A percentile compares a stretch with the other conserved stretches of the same genome.
Evolutionary conservation across 1,284 basidiomycete species (phyloP).

Genomic region (Boletus holoroseus): DNA sequence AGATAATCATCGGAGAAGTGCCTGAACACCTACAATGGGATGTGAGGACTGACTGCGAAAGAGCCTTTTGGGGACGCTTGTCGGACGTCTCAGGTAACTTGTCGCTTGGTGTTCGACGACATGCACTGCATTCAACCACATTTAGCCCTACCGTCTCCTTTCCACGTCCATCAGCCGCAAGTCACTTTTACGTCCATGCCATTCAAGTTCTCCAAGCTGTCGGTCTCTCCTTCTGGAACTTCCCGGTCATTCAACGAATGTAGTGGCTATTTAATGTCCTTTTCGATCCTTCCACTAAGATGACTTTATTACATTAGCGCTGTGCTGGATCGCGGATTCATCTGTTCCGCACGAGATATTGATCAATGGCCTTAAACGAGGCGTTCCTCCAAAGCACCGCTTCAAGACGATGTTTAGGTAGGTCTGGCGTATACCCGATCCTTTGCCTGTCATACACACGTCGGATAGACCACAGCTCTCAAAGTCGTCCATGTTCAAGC

Average conservation of each 20-base stretch:
- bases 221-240: constrained; percentile 30
- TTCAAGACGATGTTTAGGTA: constrained; percentile 59
- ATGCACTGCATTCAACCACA: not conserved
- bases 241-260: constrained; percentile 62
- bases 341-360: constrained; percentile 49
- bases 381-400: constrained; percentile 65
- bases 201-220: constrained; percentile 57
- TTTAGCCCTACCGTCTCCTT: constrained; percentile 43
- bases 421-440: not conserved
- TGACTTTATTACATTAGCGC: constrained; percentile 38
- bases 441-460: constrained; percentile 1
- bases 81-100: constrained; percentile 35
- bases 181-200: constrained; percentile 53
- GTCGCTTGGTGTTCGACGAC: not conserved
- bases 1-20: constrained; percentile 71
- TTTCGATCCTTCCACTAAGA: constrained; percentile 8
- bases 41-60: constrained; percentile 53
- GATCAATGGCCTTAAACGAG: constrained; percentile 73
- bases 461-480: constrained; percentile 44
- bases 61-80: constrained; percentile 54
- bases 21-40: constrained; percentile 34
- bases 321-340: constrained; percentile 64
- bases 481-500: constrained; percentile 45
- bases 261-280: constrained; percentile 30
- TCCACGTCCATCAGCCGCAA: constrained; percentile 42